These are phyloP conservation scores for Rhodotorula toruloides DNA, from an alignment of 768 basidiomycete genomes.

Conservation along the genomic window DNA sequence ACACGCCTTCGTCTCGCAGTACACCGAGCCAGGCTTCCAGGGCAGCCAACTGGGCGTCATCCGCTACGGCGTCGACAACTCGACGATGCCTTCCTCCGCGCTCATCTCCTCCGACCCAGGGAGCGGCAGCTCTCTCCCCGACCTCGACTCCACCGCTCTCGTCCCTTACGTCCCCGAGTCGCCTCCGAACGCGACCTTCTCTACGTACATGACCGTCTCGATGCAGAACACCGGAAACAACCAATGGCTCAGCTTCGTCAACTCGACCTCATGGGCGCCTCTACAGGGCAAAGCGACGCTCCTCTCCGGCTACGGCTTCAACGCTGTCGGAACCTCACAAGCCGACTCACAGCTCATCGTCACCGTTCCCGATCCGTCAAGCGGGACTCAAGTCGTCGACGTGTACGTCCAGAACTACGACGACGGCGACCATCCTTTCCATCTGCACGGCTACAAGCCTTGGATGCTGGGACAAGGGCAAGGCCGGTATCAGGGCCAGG, in stretches of 20 bases:
- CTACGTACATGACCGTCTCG: background rate
- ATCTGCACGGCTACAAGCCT: conserved; percentile 2
- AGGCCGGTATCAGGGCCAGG: conserved; percentile 46
- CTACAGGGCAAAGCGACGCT: conserved; percentile 11
- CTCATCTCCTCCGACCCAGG: background rate
- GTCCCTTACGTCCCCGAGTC: background rate
- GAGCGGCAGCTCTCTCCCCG: background rate
- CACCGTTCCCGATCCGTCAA: background rate
- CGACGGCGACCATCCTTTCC: conserved; percentile 45
- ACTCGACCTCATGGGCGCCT: conserved; percentile 6
- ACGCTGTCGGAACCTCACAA: conserved; percentile 2
- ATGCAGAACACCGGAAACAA: background rate
- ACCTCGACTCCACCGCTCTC: background rate
- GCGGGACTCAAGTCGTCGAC: conserved; percentile 30
- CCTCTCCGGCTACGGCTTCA: background rate
- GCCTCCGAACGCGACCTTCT: no score
- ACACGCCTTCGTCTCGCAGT: no score
- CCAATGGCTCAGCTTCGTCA: conserved; percentile 24
- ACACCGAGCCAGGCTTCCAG: background rate
- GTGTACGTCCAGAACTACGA: conserved; percentile 40
- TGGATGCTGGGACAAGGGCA: conserved; percentile 47
- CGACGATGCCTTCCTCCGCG: background rate
- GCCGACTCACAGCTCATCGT: background rate
- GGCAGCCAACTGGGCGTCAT: background rate
- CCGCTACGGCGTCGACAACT: conserved; percentile 6